phyloP scores from a whole-genome alignment of 768 basidiomycete species.

The Saitozyma sp. region DNA sequence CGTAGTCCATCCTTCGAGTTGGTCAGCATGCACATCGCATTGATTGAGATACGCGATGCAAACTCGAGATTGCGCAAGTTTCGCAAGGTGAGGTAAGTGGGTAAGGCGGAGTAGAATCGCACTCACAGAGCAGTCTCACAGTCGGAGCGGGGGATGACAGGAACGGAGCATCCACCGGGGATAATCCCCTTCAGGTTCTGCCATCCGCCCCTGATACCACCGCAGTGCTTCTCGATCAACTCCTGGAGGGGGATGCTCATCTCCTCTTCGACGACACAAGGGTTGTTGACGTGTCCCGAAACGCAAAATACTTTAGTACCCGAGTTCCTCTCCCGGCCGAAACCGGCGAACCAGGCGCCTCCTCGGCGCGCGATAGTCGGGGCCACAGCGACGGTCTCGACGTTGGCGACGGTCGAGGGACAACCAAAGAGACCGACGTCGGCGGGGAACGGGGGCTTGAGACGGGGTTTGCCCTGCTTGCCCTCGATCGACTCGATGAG shows the following conservation, averaged over 20 bases:
- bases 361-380: conserved; percentile 94
- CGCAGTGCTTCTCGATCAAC: conserved; percentile 93
- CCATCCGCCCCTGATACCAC: conserved; percentile 93
- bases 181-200: conserved; percentile 95
- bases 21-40: neutral
- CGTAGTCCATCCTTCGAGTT: conserved; percentile 83
- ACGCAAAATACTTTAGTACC: conserved; percentile 98
- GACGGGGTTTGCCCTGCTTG: conserved; percentile 94
- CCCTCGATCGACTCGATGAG: conserved; percentile 96
- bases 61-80: neutral
- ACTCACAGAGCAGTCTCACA: conserved; percentile 87
- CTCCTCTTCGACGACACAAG: conserved; percentile 96
- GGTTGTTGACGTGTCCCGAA: conserved; percentile 96
- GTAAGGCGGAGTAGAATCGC: neutral
- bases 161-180: conserved; percentile 92
- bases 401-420: conserved; percentile 95
- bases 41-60: no score
- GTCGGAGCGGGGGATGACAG: conserved; percentile 77
- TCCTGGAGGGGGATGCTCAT: conserved; percentile 97
- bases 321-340: conserved; percentile 87
- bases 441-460: conserved; percentile 98
- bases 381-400: conserved; percentile 96
- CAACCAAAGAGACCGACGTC: conserved; percentile 97
- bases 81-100: neutral
- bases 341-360: conserved; percentile 82